Evolutionary conservation across 1,139 yeast species (phyloP).

Genomic region (Barnettozyma hawaiiensis): DNA sequence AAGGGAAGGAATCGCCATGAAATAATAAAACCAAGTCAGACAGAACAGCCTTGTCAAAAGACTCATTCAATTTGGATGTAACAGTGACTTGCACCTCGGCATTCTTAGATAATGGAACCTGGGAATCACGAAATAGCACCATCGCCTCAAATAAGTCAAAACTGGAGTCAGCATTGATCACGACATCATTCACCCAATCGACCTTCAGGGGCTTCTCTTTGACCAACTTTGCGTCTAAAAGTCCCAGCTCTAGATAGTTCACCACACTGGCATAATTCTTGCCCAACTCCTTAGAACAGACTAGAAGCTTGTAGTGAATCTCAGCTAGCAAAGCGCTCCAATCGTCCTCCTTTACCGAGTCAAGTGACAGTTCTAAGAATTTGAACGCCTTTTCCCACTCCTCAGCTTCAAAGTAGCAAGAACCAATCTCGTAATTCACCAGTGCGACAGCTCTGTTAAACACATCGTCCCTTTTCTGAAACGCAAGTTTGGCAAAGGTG

Average conservation of each 20-base stretch:
- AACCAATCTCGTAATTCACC: constrained; percentile 46
- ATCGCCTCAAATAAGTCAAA: constrained; percentile 23
- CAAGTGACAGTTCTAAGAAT: constrained; percentile 33
- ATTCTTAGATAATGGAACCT: constrained; percentile 24
- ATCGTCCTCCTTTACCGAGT: constrained; percentile 29
- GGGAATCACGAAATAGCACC: constrained; percentile 17
- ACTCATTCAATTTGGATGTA: constrained; percentile 23
- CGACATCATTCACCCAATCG: constrained; percentile 16
- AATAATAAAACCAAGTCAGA: constrained; percentile 20
- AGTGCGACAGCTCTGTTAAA: constrained; percentile 35
- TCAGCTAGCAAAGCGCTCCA: constrained; percentile 29
- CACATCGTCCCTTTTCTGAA: constrained; percentile 31
- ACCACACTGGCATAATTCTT: constrained; percentile 29
- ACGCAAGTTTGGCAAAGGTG: constrained; percentile 32
- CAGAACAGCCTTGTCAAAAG: constrained; percentile 22
- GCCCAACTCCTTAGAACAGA: constrained; percentile 29
- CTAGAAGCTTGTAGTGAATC: constrained; percentile 29
- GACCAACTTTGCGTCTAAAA: not conserved
- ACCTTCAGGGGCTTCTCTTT: constrained; percentile 11
- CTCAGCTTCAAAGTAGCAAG: constrained; percentile 32
- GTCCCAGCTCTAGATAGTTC: constrained; percentile 27
- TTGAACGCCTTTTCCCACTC: constrained; percentile 39
- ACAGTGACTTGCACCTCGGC: constrained; percentile 29
- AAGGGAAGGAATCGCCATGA: constrained; percentile 16
- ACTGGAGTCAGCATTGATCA: constrained; percentile 23